Evolutionary conservation across 2,329 filamentous ascomycete genomes (phyloP).

Genomic region (Coccinonectria pachysandricola): DNA sequence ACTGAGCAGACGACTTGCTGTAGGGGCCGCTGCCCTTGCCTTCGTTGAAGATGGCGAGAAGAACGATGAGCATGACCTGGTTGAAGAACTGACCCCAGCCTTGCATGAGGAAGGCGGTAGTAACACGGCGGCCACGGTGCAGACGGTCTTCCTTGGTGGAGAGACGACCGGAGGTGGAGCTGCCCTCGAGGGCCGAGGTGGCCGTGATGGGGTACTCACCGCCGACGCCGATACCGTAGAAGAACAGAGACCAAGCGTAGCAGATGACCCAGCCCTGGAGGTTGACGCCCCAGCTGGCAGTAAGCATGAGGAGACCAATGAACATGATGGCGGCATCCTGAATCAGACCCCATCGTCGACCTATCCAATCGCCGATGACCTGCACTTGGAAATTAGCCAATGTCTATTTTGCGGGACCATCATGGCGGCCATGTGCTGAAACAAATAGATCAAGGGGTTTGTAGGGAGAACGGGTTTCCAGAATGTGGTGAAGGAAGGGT

Average conservation of each 20-base stretch:
- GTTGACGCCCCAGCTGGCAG: conserved; percentile 76
- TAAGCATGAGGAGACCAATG: conserved; percentile 81
- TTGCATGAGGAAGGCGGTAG: conserved; percentile 94
- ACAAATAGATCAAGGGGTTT: background rate
- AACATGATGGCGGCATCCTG: conserved; percentile 95
- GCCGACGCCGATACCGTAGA: conserved; percentile 56
- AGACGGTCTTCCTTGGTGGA: conserved; percentile 89
- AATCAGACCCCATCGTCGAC: conserved; percentile 89
- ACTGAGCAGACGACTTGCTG: conserved; percentile 66
- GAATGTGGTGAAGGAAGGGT: background rate
- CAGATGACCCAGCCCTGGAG: conserved; percentile 95
- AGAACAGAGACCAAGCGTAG: conserved; percentile 90
- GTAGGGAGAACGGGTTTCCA: background rate
- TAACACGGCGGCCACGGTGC: conserved; percentile 92
- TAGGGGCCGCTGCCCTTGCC: conserved; percentile 67
- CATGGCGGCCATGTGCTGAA: conserved; percentile 1
- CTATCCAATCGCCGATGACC: conserved; percentile 61
- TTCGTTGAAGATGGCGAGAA: conserved; percentile 82
- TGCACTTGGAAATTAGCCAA: conserved; percentile 15
- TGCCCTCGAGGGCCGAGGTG: conserved; percentile 88
- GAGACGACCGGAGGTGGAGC: conserved; percentile 72
- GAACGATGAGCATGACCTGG: conserved; percentile 77
- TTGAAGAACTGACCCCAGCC: conserved; percentile 96
- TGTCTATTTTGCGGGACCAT: conserved; percentile 6
- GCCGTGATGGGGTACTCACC: conserved; percentile 97